Evolutionary conservation across 805 yeast species (phyloP), one percentile per base, ranked within the genome.

Genomic region (Tetrapisispora arboricola): DNA sequence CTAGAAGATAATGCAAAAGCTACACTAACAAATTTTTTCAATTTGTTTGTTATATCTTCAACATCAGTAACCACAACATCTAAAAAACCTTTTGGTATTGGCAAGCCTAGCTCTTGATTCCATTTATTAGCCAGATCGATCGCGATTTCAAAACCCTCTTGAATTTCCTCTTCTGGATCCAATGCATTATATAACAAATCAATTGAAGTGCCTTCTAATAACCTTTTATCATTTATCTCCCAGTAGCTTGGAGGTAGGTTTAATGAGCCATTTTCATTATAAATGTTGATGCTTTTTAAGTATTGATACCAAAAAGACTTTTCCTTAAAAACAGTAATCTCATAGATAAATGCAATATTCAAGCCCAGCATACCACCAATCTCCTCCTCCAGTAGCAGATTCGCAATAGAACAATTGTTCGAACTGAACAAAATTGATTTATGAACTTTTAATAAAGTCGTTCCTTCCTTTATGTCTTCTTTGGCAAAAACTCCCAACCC

Each of bases 281-380:
- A 46, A 8, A 64, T 53, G 41, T 67, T 64, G 21, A 85, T 71
- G 16, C 81, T 67, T 21, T 66, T 59, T 34, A 88, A 64, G 56
- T 81, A 90, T 3, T 64, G 67, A 44, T 44, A 67, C 96, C 96
- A 90, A 5, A 95, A 96, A n/a, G 94, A 81, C 4, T 57, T 49
- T n/a, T 67, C 63, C 2, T 75, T 75, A 35, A 71, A 63, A 3
- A 74, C 63, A 3, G 53, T 49, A 41, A 68, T 59, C 55, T 90
- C 97, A 53, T 84, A 86, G 21, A 87, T 65, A 44, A 78, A 82
- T 0, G 88, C 75, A 7, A 84, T 48, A 6, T 81, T 75, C 38
- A 88, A 64, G 0, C 78, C 82, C 32, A 75, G 68, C 63, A 83
- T 74, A 0, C 94, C 92, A 29, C 68, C 71, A 4, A 82, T 60